Conservation (phyloP, 768 basidiomycete genomes). For the Hygrocybe coccinea region DNA sequence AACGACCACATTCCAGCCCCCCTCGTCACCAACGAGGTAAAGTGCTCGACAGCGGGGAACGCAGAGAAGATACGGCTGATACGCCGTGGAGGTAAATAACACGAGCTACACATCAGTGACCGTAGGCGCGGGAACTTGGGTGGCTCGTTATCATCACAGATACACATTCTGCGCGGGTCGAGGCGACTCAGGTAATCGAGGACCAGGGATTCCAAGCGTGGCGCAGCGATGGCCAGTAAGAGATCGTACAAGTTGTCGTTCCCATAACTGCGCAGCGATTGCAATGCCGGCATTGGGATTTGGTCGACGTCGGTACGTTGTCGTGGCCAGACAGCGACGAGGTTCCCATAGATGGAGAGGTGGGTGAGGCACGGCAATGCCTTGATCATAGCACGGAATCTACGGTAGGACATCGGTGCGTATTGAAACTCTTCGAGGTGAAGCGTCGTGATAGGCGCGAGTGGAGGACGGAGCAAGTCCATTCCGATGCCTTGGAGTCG, state of each 20-base stretch:
- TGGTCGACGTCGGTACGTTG: neutral
- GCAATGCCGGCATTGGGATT: constrained; percentile 8
- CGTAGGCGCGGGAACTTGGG: too few species aligned
- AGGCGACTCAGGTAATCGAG: neutral
- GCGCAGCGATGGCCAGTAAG: neutral
- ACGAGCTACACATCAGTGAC: too few species aligned
- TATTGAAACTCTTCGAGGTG: constrained; percentile 29
- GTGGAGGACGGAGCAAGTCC: constrained; percentile 6
- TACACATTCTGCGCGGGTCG: neutral
- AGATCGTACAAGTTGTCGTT: neutral
- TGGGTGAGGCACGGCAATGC: constrained; percentile 32
- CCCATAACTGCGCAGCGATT: constrained; percentile 7
- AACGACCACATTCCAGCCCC: too few species aligned
- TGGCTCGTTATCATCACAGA: too few species aligned
- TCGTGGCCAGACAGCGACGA: constrained; percentile 5
- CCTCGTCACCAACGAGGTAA: too few species aligned
- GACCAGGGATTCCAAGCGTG: neutral
- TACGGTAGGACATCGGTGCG: constrained; percentile 19
- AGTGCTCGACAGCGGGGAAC: too few species aligned
- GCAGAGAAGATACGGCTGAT: too few species aligned
- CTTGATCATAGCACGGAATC: constrained; percentile 25
- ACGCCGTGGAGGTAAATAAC: too few species aligned
- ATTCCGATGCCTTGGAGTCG: constrained; percentile 23
- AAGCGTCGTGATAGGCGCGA: constrained; percentile 24
- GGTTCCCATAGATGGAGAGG: constrained; percentile 30